A percentile compares a stretch with the other conserved stretches of the same genome.
phyloP scores from a whole-genome alignment of 2,329 filamentous ascomycete genomes.

The Epichloe bromicola region DNA sequence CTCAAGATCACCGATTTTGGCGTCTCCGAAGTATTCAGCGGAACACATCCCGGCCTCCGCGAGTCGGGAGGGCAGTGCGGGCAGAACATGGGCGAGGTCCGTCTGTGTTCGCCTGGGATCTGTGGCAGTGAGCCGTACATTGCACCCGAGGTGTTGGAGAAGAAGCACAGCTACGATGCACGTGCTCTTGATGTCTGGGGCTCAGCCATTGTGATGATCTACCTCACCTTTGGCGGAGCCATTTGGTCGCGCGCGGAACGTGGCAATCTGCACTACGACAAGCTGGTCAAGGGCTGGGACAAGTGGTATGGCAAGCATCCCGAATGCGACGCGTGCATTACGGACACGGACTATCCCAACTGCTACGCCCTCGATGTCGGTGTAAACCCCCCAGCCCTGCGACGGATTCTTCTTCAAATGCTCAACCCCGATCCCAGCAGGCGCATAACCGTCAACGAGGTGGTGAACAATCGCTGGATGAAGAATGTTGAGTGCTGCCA shows the following conservation, averaged over 20 bases:
- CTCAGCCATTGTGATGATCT: conserved; percentile 70
- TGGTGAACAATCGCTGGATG: conserved; percentile 59
- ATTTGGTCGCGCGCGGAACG: conserved; percentile 60
- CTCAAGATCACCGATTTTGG: conserved; percentile 90
- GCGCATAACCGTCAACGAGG: conserved; percentile 56
- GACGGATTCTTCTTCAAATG: conserved; percentile 66
- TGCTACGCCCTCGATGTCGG: conserved; percentile 50
- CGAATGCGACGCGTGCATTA: conserved; percentile 23
- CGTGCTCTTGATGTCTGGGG: conserved; percentile 78
- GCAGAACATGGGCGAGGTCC: conserved; percentile 55
- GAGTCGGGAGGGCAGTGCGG: conserved; percentile 63
- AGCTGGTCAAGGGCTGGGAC: conserved; percentile 54
- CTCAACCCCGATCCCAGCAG: conserved; percentile 63
- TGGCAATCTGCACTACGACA: conserved; percentile 46
- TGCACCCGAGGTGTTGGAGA: conserved; percentile 68
- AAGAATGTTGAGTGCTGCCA: conserved; percentile 70
- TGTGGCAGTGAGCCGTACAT: conserved; percentile 81
- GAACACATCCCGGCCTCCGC: conserved; percentile 65
- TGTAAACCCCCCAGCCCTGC: conserved; percentile 56
- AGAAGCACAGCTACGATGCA: conserved; percentile 54
- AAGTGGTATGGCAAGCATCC: conserved; percentile 48
- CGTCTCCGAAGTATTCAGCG: conserved; percentile 74
- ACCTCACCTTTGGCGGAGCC: conserved; percentile 57
- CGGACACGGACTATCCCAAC: conserved; percentile 52
- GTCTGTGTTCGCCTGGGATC: conserved; percentile 64